Conservation (phyloP, 2,329 filamentous ascomycete genomes). For the Talaromyces sp. region DNA sequence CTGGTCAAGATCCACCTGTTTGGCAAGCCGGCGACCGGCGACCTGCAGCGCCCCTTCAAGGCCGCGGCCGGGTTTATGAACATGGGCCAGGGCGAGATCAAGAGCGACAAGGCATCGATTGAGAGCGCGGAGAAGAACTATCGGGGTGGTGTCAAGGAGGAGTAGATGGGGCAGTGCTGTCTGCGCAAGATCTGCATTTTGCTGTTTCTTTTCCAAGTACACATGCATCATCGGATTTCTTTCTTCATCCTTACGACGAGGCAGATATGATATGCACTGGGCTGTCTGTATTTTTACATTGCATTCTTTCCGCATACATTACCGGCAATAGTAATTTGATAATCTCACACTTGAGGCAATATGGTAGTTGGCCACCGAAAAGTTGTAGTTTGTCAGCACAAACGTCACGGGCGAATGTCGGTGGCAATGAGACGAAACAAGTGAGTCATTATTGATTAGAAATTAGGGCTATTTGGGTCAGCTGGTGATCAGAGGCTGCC, state of each 20-base stretch:
- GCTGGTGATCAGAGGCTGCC: not conserved
- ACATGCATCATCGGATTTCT: not conserved
- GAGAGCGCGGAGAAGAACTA: slow-evolving; percentile 47
- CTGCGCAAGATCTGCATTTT: not conserved
- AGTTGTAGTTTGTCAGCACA: not conserved
- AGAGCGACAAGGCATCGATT: slow-evolving; percentile 84
- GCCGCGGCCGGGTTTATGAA: slow-evolving; percentile 75
- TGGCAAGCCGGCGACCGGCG: slow-evolving; percentile 78
- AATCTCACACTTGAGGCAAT: not conserved
- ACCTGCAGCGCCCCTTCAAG: slow-evolving; percentile 97
- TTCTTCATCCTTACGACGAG: not conserved
- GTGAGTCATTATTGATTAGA: not conserved
- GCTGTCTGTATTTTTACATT: not conserved
- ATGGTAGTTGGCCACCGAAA: too few species aligned
- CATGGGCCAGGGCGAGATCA: slow-evolving; percentile 62
- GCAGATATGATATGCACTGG: not conserved
- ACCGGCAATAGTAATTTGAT: not conserved
- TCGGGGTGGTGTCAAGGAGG: slow-evolving; percentile 48
- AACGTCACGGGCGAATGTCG: not conserved
- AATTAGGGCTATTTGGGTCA: not conserved
- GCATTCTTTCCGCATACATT: not conserved
- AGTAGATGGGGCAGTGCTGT: slow-evolving; percentile 27
- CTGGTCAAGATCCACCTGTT: slow-evolving; percentile 93
- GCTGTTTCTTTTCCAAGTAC: not conserved
- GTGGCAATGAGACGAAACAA: not conserved